Percentiles rank a stretch among this genome's conserved stretches.
Evolutionary conservation across 768 basidiomycete genomes (phyloP).

Genomic region (Lactifluus rugatus): DNA sequence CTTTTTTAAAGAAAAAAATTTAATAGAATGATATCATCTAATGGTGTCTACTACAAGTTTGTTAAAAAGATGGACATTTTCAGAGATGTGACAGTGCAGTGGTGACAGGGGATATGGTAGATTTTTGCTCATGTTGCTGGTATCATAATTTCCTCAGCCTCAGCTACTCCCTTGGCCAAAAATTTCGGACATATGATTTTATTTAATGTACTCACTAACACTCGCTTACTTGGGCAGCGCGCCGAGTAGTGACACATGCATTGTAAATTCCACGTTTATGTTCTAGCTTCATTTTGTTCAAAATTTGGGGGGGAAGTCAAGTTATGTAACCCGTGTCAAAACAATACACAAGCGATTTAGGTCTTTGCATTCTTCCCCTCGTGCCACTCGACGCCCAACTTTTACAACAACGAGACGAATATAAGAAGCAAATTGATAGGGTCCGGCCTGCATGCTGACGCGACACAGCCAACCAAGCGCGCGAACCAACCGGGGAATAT

Average conservation of each 20-base stretch:
- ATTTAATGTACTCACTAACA: no score
- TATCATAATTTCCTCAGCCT: no score
- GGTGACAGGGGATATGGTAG: no score
- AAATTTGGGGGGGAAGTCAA: conserved; percentile 5
- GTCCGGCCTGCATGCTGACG: background rate
- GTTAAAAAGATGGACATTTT: no score
- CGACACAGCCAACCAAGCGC: background rate
- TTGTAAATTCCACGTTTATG: background rate
- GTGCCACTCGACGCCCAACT: background rate
- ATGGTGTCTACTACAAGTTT: no score
- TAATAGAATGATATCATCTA: no score
- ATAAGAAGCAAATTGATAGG: background rate
- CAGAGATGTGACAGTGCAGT: no score
- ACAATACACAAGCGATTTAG: background rate
- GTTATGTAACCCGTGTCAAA: background rate
- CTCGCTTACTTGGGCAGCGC: no score
- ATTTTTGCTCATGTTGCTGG: no score
- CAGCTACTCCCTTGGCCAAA: no score
- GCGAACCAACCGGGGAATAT: background rate
- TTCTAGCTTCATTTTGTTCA: conserved; percentile 7
- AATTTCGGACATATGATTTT: no score
- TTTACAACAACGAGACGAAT: background rate
- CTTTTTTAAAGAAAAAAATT: no score
- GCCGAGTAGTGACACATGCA: background rate
- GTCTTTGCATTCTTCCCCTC: background rate